These are phyloP conservation scores for Spatholobus suberectus DNA, from an alignment of 306 rosid genomes.

Conservation along the genomic window DNA sequence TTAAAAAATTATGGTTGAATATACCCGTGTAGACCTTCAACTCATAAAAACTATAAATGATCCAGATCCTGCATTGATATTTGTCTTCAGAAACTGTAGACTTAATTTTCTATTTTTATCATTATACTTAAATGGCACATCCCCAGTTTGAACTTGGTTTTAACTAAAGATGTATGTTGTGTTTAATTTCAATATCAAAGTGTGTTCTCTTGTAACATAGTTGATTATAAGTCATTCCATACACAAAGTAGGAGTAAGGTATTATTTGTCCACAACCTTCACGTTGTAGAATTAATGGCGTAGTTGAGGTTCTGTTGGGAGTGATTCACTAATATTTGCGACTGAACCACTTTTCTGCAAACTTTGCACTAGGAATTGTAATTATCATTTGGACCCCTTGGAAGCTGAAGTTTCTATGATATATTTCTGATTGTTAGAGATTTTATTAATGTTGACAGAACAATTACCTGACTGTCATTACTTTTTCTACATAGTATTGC, in stretches of 20 bases:
- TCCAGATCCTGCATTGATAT: neutral
- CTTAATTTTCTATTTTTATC: neutral
- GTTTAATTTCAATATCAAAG: neutral
- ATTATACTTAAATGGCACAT: neutral
- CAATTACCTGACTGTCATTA: too few relatives aligned
- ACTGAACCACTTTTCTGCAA: too few relatives aligned
- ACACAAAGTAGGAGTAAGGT: neutral
- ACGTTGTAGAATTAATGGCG: neutral
- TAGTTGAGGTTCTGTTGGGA: neutral
- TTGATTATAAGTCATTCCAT: neutral
- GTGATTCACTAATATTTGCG: too few relatives aligned
- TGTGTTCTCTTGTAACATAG: neutral
- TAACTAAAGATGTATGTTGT: neutral
- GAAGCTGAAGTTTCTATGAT: too few relatives aligned
- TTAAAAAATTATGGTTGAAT: neutral
- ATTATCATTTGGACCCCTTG: too few relatives aligned
- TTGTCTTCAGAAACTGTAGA: neutral
- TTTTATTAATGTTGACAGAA: too few relatives aligned
- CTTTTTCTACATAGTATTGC: too few relatives aligned
- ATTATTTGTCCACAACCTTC: neutral
- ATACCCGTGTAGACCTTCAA: neutral
- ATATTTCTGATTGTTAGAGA: too few relatives aligned
- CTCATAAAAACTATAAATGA: neutral
- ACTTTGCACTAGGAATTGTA: neutral
- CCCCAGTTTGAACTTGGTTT: neutral